Conservation (phyloP, 2,329 filamentous ascomycete species). For the Elsinoe ampelina region DNA sequence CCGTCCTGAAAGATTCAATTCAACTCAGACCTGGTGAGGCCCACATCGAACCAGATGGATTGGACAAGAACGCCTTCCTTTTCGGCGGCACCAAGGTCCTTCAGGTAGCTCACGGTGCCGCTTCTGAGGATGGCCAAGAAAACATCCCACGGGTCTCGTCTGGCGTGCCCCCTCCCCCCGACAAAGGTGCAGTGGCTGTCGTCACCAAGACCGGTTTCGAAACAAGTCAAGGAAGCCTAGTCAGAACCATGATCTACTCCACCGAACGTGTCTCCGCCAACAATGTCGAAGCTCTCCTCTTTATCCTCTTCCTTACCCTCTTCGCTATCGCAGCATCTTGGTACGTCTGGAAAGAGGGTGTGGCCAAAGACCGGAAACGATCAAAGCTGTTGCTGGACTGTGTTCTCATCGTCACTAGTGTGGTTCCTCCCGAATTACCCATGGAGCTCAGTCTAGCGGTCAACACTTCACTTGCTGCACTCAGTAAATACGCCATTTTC, state of each 20-base stretch:
- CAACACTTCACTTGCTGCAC: constrained; percentile 89
- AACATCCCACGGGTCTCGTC: constrained; percentile 58
- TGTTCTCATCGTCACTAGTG: constrained; percentile 92
- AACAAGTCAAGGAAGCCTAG: constrained; percentile 93
- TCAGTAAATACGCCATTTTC: constrained; percentile 94
- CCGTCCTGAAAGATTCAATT: constrained; percentile 89
- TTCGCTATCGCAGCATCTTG: constrained; percentile 96
- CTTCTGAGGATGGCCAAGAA: constrained; percentile 55
- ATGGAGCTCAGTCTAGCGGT: constrained; percentile 98
- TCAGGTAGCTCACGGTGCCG: constrained; percentile 80
- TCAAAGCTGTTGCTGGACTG: constrained; percentile 97
- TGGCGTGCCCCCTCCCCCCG: constrained; percentile 74
- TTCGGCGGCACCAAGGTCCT: constrained; percentile 97
- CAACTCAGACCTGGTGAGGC: constrained; percentile 80
- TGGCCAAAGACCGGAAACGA: constrained; percentile 85
- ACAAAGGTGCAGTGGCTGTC: constrained; percentile 87
- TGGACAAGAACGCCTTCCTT: constrained; percentile 95
- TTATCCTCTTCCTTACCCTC: constrained; percentile 91
- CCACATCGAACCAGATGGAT: constrained; percentile 70
- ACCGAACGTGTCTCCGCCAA: constrained; percentile 98
- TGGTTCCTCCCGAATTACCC: constrained; percentile 93
- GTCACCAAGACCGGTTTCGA: constrained; percentile 98
- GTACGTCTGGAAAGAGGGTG: constrained; percentile 98
- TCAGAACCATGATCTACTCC: constrained; percentile 99
- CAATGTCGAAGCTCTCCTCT: constrained; percentile 89